Conservation (phyloP, 345 rosid species). For the Alliaria petiolata region DNA sequence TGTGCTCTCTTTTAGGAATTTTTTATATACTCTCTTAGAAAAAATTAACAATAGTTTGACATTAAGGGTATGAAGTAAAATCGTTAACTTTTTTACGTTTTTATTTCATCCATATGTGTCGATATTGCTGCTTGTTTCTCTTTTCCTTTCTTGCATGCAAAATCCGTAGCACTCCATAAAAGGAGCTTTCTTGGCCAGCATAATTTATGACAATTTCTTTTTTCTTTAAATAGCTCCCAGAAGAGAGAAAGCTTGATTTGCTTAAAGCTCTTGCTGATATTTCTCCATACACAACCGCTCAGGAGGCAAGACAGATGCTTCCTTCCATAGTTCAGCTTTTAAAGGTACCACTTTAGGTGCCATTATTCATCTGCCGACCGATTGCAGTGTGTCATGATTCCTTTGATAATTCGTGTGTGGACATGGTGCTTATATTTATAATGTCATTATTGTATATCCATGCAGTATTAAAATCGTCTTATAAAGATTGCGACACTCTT, state of each 20-base stretch:
- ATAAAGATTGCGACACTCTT: slow-evolving; percentile 3
- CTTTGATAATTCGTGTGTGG: background rate
- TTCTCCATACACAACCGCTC: slow-evolving; percentile 83
- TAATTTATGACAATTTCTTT: background rate
- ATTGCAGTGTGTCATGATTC: background rate
- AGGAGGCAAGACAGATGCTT: slow-evolving; percentile 91
- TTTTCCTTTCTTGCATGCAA: slow-evolving; percentile 5
- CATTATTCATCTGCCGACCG: background rate
- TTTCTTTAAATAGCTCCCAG: slow-evolving; percentile 67
- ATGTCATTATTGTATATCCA: background rate
- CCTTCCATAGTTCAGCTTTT: slow-evolving; percentile 83
- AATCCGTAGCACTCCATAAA: background rate
- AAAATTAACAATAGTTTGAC: background rate
- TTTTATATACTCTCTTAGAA: background rate
- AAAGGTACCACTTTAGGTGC: slow-evolving; percentile 47
- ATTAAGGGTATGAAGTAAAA: slow-evolving; percentile 6
- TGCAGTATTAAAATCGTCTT: background rate
- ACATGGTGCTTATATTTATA: background rate
- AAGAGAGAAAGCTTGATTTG: slow-evolving; percentile 93
- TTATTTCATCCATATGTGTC: background rate
- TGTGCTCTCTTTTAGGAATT: background rate
- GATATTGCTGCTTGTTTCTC: background rate
- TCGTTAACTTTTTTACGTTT: background rate
- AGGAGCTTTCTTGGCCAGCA: background rate
- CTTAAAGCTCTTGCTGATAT: slow-evolving; percentile 93